These are phyloP conservation scores for Trichoderma hamatum DNA, from an alignment of 2,329 filamentous ascomycete species.

Conservation along the genomic window DNA sequence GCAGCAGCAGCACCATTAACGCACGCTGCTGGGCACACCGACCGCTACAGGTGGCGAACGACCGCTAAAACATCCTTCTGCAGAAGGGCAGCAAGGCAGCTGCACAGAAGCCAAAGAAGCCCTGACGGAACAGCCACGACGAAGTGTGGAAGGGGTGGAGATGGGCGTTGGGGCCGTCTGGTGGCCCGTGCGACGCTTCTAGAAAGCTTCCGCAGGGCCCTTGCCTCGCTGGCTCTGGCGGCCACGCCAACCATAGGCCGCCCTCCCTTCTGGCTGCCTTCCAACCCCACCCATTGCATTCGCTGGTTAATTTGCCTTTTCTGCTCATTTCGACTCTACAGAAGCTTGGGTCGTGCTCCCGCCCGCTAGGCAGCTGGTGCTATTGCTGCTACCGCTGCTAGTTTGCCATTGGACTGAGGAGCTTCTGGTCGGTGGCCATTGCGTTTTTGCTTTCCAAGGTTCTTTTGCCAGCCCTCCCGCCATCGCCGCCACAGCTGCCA, in stretches of 20 bases:
- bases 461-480: not conserved
- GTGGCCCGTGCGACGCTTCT: slow-evolving; percentile 32
- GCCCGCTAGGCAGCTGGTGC: not conserved
- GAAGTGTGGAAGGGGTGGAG: slow-evolving; percentile 10
- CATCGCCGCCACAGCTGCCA: not conserved
- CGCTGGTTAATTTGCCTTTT: slow-evolving; percentile 7
- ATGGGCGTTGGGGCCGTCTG: slow-evolving; percentile 20
- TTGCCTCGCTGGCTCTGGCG: not conserved
- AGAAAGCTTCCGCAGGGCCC: slow-evolving; percentile 29
- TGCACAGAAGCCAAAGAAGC: slow-evolving; percentile 20
- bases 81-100: not conserved
- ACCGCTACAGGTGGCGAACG: slow-evolving; percentile 6
- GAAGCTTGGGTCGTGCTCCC: slow-evolving; percentile 9
- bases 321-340: not conserved
- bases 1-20: not conserved
- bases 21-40: not conserved
- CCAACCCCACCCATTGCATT: slow-evolving; percentile 17
- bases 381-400: not conserved
- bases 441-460: not conserved
- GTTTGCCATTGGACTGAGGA: not conserved
- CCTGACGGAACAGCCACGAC: slow-evolving; percentile 21
- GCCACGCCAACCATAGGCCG: not conserved
- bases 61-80: slow-evolving; percentile 1
- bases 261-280: not conserved
- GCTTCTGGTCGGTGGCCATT: not conserved